phyloP scores from a whole-genome alignment of 371 early-diverging fungal genomes.

The Basidiobolus meristosporus region DNA sequence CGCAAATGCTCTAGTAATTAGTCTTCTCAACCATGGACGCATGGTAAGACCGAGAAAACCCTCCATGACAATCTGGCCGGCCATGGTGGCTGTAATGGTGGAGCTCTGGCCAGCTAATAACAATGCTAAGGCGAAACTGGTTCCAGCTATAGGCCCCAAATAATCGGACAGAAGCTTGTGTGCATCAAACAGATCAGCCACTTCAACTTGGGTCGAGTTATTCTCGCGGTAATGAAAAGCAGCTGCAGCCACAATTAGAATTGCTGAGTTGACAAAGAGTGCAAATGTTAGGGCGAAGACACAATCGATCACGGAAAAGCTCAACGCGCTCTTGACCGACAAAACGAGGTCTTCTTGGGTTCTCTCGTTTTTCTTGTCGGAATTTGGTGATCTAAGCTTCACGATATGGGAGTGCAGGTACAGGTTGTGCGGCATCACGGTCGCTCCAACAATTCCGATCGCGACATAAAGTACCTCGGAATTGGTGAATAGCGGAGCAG shows the following conservation, averaged over 20 bases:
- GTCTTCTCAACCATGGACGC: slow-evolving; percentile 45
- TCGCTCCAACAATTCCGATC: slow-evolving; percentile 43
- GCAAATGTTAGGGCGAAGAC: slow-evolving; percentile 36
- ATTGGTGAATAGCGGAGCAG: slow-evolving; percentile 19
- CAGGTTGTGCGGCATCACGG: slow-evolving; percentile 63
- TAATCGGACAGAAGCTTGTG: slow-evolving; percentile 25
- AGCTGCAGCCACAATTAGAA: slow-evolving; percentile 46
- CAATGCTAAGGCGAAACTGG: slow-evolving; percentile 45
- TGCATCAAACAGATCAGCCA: slow-evolving; percentile 32
- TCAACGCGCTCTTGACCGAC: slow-evolving; percentile 31
- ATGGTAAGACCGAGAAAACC: slow-evolving; percentile 37
- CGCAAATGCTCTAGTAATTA: slow-evolving; percentile 39
- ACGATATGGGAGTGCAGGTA: slow-evolving; percentile 28
- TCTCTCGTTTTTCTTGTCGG: neutral
- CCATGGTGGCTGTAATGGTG: slow-evolving; percentile 56
- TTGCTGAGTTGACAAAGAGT: slow-evolving; percentile 46
- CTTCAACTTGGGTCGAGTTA: slow-evolving; percentile 8
- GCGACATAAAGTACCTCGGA: slow-evolving; percentile 33
- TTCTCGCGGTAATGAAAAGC: slow-evolving; percentile 24
- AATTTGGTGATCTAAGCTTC: neutral
- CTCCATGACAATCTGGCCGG: slow-evolving; percentile 56
- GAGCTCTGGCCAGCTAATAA: slow-evolving; percentile 47
- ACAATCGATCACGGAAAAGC: slow-evolving; percentile 47
- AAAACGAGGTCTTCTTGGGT: neutral
- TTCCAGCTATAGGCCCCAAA: slow-evolving; percentile 30